Evolutionary conservation across 225 moss, liverwort and hornwort genomes (phyloP).

Genomic region (Bryoerythrophyllum caledonicum): DNA sequence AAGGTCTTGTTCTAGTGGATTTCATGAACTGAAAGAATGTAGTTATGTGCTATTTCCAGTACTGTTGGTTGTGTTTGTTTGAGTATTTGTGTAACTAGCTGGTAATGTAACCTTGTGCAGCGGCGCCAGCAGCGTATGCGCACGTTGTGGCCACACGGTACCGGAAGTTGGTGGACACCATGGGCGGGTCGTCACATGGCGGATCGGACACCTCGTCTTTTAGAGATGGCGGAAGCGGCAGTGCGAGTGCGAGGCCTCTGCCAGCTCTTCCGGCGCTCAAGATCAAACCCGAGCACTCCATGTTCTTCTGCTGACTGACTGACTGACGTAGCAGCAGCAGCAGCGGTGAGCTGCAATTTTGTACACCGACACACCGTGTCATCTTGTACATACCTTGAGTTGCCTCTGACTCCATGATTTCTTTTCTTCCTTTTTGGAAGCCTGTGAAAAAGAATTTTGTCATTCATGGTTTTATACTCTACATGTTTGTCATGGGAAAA

Average conservation of each 20-base stretch:
- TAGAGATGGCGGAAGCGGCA: conserved; percentile 28
- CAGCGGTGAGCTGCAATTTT: conserved; percentile 8
- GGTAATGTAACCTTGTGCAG: conserved; percentile 33
- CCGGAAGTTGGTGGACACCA: conserved; percentile 61
- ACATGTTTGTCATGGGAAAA: background rate
- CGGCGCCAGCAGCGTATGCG: conserved; percentile 91
- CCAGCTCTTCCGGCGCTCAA: conserved; percentile 42
- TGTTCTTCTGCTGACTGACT: conserved; percentile 49
- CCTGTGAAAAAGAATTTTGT: background rate
- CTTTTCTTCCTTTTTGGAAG: background rate
- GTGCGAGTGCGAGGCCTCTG: conserved; percentile 5
- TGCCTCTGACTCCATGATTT: background rate
- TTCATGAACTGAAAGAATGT: too few species aligned
- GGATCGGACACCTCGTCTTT: conserved; percentile 61
- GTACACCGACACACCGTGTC: background rate
- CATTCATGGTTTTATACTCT: background rate
- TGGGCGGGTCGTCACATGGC: conserved; percentile 36
- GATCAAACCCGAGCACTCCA: conserved; percentile 38
- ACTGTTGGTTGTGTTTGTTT: too few species aligned
- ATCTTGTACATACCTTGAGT: conserved; percentile 21
- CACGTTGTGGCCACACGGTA: conserved; percentile 80
- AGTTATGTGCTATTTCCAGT: too few species aligned
- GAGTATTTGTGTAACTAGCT: too few species aligned
- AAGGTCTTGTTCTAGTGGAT: too few species aligned
- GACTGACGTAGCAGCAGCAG: too few species aligned